Conservation (phyloP, 306 rosid genomes). For the Cicer arietinum region DNA sequence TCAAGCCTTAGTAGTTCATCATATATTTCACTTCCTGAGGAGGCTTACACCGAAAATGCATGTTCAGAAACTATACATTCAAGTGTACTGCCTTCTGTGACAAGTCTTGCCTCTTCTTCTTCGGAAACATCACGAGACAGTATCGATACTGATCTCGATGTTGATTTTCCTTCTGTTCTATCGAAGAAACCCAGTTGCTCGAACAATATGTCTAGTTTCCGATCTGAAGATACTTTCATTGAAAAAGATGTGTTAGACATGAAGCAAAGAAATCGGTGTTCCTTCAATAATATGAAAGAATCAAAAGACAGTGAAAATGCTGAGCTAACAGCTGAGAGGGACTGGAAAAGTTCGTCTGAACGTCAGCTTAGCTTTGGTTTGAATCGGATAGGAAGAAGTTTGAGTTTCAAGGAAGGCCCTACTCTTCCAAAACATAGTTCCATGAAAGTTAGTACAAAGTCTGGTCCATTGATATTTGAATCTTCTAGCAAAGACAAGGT, state of each 20-base stretch:
- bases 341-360: conserved; percentile 60
- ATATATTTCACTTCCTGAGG: conserved; percentile 53
- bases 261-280: conserved; percentile 43
- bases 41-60: conserved; percentile 47
- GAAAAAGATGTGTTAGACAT: conserved; percentile 41
- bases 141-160: conserved; percentile 40
- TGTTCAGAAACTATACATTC: conserved; percentile 61
- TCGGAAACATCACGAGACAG: conserved; percentile 41
- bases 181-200: conserved; percentile 46
- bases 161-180: conserved; percentile 48
- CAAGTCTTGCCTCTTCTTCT: conserved; percentile 43
- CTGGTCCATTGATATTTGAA: conserved; percentile 71
- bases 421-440: conserved; percentile 62
- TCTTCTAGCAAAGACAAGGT: conserved; percentile 56
- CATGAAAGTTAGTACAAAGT: conserved; percentile 57
- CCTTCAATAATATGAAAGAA: conserved; percentile 42
- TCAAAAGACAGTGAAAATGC: conserved; percentile 51
- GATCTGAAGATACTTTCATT: conserved; percentile 39
- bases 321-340: conserved; percentile 48
- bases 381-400: conserved; percentile 75
- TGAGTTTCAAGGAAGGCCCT: conserved; percentile 81
- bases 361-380: conserved; percentile 74
- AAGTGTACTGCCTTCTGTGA: conserved; percentile 49
- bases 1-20: conserved; percentile 59
- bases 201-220: conserved; percentile 44